Conservation (phyloP, 129 eudicot genomes). For the Rutidosis leptorrhynchoides region DNA sequence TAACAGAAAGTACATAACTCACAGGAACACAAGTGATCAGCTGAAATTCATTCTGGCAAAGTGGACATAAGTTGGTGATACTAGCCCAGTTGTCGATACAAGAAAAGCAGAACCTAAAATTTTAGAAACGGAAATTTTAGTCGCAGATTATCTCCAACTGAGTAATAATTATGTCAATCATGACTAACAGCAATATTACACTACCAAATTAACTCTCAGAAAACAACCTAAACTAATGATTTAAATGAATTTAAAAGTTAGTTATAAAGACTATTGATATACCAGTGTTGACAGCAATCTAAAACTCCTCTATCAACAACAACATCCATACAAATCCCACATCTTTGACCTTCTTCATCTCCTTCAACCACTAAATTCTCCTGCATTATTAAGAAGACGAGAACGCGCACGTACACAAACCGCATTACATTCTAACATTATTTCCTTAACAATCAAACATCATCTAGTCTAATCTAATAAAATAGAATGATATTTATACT, state of each 20-base stretch:
- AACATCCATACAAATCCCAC: slow-evolving; percentile 92
- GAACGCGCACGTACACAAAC: not conserved
- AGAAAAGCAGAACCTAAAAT: slow-evolving; percentile 90
- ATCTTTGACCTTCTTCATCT: slow-evolving; percentile 88
- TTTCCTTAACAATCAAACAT: not conserved
- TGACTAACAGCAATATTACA: slow-evolving; percentile 11
- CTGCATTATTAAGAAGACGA: slow-evolving; percentile 32
- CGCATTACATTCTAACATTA: slow-evolving; percentile 12
- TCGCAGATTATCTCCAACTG: slow-evolving; percentile 17
- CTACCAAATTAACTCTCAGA: slow-evolving; percentile 3
- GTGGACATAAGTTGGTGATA: slow-evolving; percentile 91
- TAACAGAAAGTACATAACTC: slow-evolving; percentile 42
- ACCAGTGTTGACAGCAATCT: slow-evolving; percentile 99
- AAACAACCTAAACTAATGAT: not conserved
- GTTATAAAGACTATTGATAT: slow-evolving; percentile 20
- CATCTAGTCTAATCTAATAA: not conserved
- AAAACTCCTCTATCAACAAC: slow-evolving; percentile 92
- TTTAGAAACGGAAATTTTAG: slow-evolving; percentile 22
- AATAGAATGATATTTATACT: not conserved
- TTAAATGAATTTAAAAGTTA: not conserved
- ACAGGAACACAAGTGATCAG: slow-evolving; percentile 95
- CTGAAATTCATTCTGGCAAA: slow-evolving; percentile 96
- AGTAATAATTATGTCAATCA: slow-evolving; percentile 18
- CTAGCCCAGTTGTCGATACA: slow-evolving; percentile 99
- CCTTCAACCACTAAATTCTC: slow-evolving; percentile 58